These are phyloP conservation scores for Cladosporium sp. DNA, from an alignment of 2,329 filamentous ascomycete genomes.

Conservation along the genomic window DNA sequence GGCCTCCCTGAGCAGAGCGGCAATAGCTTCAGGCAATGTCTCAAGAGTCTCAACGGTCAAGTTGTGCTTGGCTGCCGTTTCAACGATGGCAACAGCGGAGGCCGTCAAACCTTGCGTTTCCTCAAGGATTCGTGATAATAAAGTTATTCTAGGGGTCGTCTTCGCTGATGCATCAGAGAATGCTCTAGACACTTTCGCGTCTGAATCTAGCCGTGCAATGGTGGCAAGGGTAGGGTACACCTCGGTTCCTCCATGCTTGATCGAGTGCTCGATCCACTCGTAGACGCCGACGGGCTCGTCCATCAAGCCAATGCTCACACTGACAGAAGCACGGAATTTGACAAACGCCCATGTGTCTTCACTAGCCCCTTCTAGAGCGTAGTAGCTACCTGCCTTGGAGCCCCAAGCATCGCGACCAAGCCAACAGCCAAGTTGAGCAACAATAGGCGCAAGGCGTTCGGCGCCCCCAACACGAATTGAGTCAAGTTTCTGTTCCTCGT, in stretches of 20 bases:
- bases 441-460: slow-evolving; percentile 58
- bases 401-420: slow-evolving; percentile 66
- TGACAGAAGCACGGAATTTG: slow-evolving; percentile 18
- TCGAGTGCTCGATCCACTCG: slow-evolving; percentile 28
- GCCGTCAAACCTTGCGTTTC: slow-evolving; percentile 21
- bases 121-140: slow-evolving; percentile 22
- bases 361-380: slow-evolving; percentile 56
- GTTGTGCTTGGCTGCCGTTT: slow-evolving; percentile 66
- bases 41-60: slow-evolving; percentile 66
- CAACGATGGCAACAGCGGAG: slow-evolving; percentile 22
- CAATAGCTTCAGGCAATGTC: slow-evolving; percentile 78
- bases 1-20: slow-evolving; percentile 73
- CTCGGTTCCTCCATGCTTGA: slow-evolving; percentile 17
- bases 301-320: slow-evolving; percentile 18
- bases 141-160: slow-evolving; percentile 22
- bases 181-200: slow-evolving; percentile 7
- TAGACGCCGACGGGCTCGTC: slow-evolving; percentile 25
- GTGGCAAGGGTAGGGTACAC: slow-evolving; percentile 22
- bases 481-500: slow-evolving; percentile 80
- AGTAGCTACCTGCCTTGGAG: slow-evolving; percentile 49
- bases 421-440: slow-evolving; percentile 80
- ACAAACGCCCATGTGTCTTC: slow-evolving; percentile 43
- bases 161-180: slow-evolving; percentile 7
- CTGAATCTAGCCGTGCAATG: slow-evolving; percentile 21
- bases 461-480: not conserved